Evolutionary conservation across 139 green algal species (phyloP).

Genomic region (Tetradesmus obliquus): DNA sequence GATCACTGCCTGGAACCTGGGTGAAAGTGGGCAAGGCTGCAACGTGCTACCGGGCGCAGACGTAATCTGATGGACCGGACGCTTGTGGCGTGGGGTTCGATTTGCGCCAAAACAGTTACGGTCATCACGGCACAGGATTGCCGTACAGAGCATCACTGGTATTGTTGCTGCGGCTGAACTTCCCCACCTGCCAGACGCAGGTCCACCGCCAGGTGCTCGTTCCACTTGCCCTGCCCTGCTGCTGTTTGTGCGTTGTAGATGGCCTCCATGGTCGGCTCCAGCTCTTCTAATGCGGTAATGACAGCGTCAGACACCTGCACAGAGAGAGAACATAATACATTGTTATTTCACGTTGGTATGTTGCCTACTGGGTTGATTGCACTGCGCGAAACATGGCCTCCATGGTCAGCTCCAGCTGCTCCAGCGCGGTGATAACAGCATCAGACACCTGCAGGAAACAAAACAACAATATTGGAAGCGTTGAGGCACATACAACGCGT

Average conservation of each 20-base stretch:
- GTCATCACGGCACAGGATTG: no score
- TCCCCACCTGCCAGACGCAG: slow-evolving; percentile 66
- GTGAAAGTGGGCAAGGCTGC: no score
- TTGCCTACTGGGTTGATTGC: background rate
- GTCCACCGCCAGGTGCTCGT: slow-evolving; percentile 69
- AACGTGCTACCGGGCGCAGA: no score
- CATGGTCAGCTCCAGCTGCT: slow-evolving; percentile 68
- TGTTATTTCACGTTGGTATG: background rate
- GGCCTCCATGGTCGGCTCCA: slow-evolving; percentile 66
- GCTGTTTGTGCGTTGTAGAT: slow-evolving; percentile 71
- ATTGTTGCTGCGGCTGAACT: no score
- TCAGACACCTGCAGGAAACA: background rate
- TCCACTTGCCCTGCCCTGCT: slow-evolving; percentile 62
- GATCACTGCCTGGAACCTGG: no score
- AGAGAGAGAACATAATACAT: background rate
- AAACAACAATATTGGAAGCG: background rate
- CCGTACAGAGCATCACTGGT: no score
- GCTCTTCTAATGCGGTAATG: slow-evolving; percentile 56
- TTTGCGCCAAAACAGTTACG: no score
- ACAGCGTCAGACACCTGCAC: slow-evolving; percentile 54
- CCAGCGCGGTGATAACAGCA: slow-evolving; percentile 49
- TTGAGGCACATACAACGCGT: background rate
- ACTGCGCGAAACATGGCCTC: slow-evolving; percentile 17
- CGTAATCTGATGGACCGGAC: no score
- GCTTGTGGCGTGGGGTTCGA: no score